Conservation (phyloP, 495 filamentous ascomycete species). For the Penicillium alfredii region DNA sequence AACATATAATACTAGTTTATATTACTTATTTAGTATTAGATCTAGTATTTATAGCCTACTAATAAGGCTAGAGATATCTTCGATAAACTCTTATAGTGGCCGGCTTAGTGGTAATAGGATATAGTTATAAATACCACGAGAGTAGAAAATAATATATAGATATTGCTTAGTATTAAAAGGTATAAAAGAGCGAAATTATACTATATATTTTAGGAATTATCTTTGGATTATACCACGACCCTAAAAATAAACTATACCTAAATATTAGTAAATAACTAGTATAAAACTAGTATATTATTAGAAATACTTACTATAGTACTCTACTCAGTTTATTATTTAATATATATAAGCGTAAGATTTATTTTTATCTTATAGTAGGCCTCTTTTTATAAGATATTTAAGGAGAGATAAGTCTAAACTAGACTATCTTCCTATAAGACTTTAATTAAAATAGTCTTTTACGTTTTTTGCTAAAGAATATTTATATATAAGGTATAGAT, state of each 20-base stretch:
- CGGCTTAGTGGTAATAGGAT: neutral
- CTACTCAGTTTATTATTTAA: neutral
- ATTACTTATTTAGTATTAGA: neutral
- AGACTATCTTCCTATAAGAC: neutral
- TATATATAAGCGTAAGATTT: neutral
- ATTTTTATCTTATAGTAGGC: neutral
- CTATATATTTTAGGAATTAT: neutral
- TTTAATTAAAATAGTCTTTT: neutral
- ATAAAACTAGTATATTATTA: conserved; percentile 1
- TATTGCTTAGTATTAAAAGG: neutral
- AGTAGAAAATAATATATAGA: conserved; percentile 2
- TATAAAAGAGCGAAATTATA: conserved; percentile 1
- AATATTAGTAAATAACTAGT: neutral
- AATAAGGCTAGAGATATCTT: neutral
- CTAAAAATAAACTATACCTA: neutral
- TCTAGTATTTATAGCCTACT: neutral
- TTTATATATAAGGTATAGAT: neutral
- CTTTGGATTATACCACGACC: neutral
- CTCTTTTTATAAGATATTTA: neutral
- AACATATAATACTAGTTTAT: too few species aligned
- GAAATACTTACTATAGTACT: neutral
- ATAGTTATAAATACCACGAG: neutral
- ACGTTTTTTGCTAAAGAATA: neutral
- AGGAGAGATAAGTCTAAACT: neutral
- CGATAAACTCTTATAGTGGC: conserved; percentile 1